Evolutionary conservation across 2,329 filamentous ascomycete species (phyloP), one percentile per base, ranked within the genome.

Genomic region (Stachybotrys elegans): DNA sequence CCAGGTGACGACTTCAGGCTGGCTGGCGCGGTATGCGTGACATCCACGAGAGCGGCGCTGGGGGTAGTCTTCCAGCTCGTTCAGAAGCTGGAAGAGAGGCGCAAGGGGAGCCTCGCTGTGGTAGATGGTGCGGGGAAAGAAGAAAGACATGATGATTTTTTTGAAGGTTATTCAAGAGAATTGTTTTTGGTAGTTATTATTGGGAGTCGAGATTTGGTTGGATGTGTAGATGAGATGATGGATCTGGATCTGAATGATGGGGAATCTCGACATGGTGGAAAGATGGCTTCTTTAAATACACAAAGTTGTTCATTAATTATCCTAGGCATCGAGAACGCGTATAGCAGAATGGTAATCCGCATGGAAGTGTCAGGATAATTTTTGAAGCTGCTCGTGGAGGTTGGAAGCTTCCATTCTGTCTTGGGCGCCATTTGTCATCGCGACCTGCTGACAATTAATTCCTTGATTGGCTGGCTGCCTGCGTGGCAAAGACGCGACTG

Each of bases 91-190:
- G 5, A 39, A 21, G 36, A 39, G 13, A 6, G 36, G 13, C 9
- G 20, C 14, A 6, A 39, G 23, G 16, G 36, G 11, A 21, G 36
- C 23, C 6, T 21, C 19, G 20, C 19, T 14, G 22, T 22, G 36
- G 36, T 39, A 39, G 20, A 39, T 21, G 36, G 36, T 39, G 22
- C 36, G 36, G 22, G 36, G 36, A 14, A 39, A 39, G 36, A 39
- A 22, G 36, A 39, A 39, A 6, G 36, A 17, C 36, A 39, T 39
- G n/a, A n/a, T n/a, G n/a, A n/a, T n/a, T 39, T 21, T 22, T 17
- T 22, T 39, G 36, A 34, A 7, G 14, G 31, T 34, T n/a, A n/a
- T n/a, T n/a, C n/a, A n/a, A n/a, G n/a, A 8, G 31, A 6, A 34
- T 8, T n/a, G 14, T n/a, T 8, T 7, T n/a, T n/a, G 31, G 31